phyloP scores from a whole-genome alignment of 2,329 filamentous ascomycete species.

The Botrytis galanthina region DNA sequence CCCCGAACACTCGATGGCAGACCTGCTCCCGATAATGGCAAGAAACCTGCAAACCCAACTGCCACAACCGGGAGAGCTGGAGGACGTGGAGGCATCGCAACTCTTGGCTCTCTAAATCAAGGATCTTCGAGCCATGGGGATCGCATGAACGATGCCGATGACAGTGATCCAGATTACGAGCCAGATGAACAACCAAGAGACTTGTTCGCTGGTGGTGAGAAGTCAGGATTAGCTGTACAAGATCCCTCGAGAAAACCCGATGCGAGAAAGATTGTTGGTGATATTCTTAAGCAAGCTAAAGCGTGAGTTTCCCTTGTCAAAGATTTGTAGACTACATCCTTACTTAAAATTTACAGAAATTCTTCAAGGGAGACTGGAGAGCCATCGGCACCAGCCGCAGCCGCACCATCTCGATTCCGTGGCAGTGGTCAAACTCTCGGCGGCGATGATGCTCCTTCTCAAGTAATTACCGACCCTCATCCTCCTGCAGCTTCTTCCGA shows the following conservation, averaged over 20 bases:
- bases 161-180: conserved; percentile 54
- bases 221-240: conserved; percentile 70
- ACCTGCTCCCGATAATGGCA: conserved; percentile 47
- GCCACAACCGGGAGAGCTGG: conserved; percentile 26
- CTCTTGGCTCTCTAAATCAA: conserved; percentile 49
- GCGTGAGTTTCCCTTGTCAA: conserved; percentile 45
- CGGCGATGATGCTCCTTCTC: conserved; percentile 71
- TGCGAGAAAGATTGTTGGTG: conserved; percentile 56
- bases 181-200: conserved; percentile 62
- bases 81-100: conserved; percentile 52
- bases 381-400: conserved; percentile 47
- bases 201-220: conserved; percentile 81
- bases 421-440: conserved; percentile 75
- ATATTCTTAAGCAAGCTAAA: conserved; percentile 63
- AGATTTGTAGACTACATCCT: neutral
- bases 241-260: conserved; percentile 52
- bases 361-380: conserved; percentile 55
- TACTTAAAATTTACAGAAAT: conserved; percentile 49
- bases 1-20: conserved; percentile 62
- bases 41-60: conserved; percentile 23
- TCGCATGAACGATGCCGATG: conserved; percentile 55
- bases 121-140: conserved; percentile 45
- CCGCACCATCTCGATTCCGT: conserved; percentile 56
- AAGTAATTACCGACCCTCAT: conserved; percentile 61
- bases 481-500: conserved; percentile 45